These are phyloP conservation scores for Lignosus rhinocerotis DNA, from an alignment of 1,284 basidiomycete species.

Conservation along the genomic window DNA sequence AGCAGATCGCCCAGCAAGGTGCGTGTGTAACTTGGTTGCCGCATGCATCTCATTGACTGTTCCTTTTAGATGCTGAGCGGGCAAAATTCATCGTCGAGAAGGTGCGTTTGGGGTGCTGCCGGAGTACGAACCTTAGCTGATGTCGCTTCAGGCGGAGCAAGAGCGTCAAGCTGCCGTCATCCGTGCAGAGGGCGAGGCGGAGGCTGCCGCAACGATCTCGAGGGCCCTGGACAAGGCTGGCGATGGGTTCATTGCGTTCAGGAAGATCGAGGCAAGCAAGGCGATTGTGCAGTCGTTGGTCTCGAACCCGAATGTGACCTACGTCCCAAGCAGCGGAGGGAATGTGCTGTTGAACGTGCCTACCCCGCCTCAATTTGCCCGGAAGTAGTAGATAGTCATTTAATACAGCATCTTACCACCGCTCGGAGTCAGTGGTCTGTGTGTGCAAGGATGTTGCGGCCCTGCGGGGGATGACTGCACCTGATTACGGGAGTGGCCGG, in stretches of 20 bases:
- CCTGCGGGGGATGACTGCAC: conserved; percentile 2
- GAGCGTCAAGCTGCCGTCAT: conserved; percentile 98
- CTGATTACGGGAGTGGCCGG: conserved; percentile 25
- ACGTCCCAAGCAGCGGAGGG: conserved; percentile 79
- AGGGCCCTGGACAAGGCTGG: conserved; percentile 92
- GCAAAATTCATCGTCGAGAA: conserved; percentile 99
- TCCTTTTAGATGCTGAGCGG: conserved; percentile 82
- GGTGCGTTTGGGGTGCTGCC: conserved; percentile 42
- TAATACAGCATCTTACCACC: conserved; percentile 4
- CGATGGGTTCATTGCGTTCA: conserved; percentile 92
- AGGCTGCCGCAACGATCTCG: conserved; percentile 93
- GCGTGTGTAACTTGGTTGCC: conserved; percentile 19
- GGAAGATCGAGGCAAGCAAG: conserved; percentile 98
- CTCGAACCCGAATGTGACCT: conserved; percentile 82
- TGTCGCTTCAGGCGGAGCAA: conserved; percentile 81
- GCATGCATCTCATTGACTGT: neutral
- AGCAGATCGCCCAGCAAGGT: conserved; percentile 97
- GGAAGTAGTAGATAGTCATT: conserved; percentile 37
- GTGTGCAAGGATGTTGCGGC: neutral
- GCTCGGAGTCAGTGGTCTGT: neutral
- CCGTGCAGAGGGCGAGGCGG: conserved; percentile 97
- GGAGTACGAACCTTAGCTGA: conserved; percentile 9
- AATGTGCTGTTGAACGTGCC: conserved; percentile 86
- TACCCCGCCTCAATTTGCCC: conserved; percentile 34
- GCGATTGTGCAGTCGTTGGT: conserved; percentile 88